Evolutionary conservation across 2,329 filamentous ascomycete genomes (phyloP).

Genomic region (Dothiorella sarmentorum): DNA sequence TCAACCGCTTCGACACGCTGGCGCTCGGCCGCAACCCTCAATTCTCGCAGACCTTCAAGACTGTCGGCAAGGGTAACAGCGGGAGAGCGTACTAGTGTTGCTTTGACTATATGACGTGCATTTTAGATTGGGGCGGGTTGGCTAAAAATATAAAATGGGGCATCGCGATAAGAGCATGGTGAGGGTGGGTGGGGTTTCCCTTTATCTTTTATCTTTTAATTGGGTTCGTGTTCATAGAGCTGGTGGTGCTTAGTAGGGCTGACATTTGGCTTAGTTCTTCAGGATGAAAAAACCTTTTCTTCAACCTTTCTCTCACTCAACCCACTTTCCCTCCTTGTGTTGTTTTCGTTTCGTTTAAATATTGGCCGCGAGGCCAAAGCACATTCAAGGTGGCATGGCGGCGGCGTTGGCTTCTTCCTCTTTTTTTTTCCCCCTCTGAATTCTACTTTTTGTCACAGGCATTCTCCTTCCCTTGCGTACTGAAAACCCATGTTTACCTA

Average conservation of each 20-base stretch:
- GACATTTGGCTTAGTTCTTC: not conserved
- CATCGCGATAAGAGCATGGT: not conserved
- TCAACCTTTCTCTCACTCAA: not conserved
- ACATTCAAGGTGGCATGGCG: conserved; percentile 7
- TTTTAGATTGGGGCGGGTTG: not conserved
- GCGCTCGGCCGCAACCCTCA: conserved; percentile 27
- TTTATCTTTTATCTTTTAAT: not conserved
- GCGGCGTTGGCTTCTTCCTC: not conserved
- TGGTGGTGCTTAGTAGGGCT: not conserved
- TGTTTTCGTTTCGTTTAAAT: not conserved
- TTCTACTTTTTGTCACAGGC: not conserved
- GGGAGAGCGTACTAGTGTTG: conserved; percentile 10
- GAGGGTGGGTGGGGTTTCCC: not conserved
- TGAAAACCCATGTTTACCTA: too few species aligned
- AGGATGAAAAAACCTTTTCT: not conserved
- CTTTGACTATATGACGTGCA: too few species aligned
- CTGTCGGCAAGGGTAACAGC: not conserved
- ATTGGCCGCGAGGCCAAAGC: conserved; percentile 7
- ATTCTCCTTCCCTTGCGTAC: not conserved
- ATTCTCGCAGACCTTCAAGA: conserved; percentile 17
- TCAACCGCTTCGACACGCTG: conserved; percentile 34
- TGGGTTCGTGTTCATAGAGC: not conserved
- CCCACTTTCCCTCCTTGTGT: not conserved
- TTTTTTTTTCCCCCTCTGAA: too few species aligned
- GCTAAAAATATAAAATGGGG: not conserved